phyloP scores from a whole-genome alignment of 345 rosid species.

The Pseudoturritis turrita region DNA sequence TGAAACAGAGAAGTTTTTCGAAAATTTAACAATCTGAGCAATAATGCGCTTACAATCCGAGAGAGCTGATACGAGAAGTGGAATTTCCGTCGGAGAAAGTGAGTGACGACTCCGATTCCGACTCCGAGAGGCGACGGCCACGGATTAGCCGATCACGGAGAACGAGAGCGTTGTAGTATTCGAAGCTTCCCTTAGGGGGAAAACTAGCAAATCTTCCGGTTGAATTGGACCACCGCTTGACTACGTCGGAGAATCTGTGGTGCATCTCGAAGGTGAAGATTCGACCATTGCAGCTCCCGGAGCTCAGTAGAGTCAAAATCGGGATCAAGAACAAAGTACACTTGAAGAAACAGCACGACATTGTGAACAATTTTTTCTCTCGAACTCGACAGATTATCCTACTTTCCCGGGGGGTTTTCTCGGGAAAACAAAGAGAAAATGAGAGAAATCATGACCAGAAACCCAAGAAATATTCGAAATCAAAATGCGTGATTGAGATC shows the following conservation, averaged over 20 bases:
- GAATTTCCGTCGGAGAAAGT: conserved; percentile 73
- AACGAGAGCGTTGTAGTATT: conserved; percentile 61
- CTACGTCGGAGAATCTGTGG: conserved; percentile 60
- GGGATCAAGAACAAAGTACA: conserved; percentile 31
- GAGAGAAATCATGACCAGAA: conserved; percentile 9
- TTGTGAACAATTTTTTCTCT: conserved; percentile 2
- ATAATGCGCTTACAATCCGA: conserved; percentile 64
- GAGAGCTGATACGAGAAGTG: conserved; percentile 61
- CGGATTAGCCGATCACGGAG: conserved; percentile 58
- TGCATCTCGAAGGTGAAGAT: conserved; percentile 87
- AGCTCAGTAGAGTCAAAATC: conserved; percentile 30
- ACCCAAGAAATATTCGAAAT: background rate
- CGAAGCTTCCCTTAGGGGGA: conserved; percentile 61
- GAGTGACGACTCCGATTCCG: conserved; percentile 42
- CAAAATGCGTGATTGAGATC: conserved; percentile 9
- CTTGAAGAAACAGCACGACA: conserved; percentile 34
- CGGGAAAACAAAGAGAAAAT: conserved; percentile 21
- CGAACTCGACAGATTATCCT: conserved; percentile 12
- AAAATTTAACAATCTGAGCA: background rate
- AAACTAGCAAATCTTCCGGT: conserved; percentile 41
- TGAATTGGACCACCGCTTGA: conserved; percentile 51
- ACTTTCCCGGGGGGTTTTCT: conserved; percentile 22
- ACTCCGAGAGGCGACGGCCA: conserved; percentile 41
- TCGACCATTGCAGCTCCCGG: conserved; percentile 36
- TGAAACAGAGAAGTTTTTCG: background rate